Base-by-base conservation (phyloP, 441 rosid species). In the Erodium texanum region DNA sequence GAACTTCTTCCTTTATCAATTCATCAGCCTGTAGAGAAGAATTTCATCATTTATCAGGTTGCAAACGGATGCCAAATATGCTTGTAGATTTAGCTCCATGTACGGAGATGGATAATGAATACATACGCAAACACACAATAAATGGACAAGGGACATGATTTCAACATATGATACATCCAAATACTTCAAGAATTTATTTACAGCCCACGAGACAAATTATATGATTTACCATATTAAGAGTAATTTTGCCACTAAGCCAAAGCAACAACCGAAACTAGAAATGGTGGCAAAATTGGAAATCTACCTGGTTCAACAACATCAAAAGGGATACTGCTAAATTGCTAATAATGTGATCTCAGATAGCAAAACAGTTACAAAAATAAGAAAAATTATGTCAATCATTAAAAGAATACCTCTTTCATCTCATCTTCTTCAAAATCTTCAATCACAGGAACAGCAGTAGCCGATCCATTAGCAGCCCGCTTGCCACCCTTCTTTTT, bases 361-460 rank as follows among this genome's bases (percentile, higher is more conserved):
- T 50, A 67, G 62, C 24, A 0, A 45, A 67, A 22, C 32, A 48
- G 24, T n/a, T 9, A 22, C 1, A 2, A 23, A 5, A 16, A 19
- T 29, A 48, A 32, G 9, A 41, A 24, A 65, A 45, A 32, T 9
- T 67, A 69, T 32, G 66, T 41, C 34, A n/a, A 56, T 54, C 23
- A 58, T 66, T 41, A 9, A 64, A 58, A 54, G 65, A 81, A 56
- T 78, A 92, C 98, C 85, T 86, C 95, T 74, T 80, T 79, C 72
- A 95, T 71, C 74, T 88, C 97, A 66, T 82, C 82, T 79, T 89
- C 96, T 75, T 90, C 96, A 68, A 86, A 89, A 70, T 92, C 90
- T 65, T 95, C 93, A 48, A 92, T 90, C 71, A 71, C 74, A 56
- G 87, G 84, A 70, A 86, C 71, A 69, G 81, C 77, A 77, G 58